phyloP scores from a whole-genome alignment of 2,329 filamentous ascomycete species.

The Calonectria pauciramosa region DNA sequence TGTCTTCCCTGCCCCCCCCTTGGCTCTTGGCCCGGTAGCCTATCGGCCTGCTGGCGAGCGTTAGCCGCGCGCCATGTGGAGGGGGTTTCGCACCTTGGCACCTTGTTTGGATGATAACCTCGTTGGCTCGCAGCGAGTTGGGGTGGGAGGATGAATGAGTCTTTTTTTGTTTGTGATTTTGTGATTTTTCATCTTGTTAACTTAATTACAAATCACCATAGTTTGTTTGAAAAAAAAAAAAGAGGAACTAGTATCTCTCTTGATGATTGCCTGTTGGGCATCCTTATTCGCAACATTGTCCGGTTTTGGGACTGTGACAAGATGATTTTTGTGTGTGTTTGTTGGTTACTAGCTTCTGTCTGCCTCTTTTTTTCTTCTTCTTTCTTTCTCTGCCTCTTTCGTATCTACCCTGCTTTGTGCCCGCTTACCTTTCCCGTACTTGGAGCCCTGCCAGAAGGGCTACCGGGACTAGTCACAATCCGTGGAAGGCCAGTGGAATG shows the following conservation, averaged over 20 bases:
- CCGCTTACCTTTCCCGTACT: background rate
- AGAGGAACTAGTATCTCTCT: background rate
- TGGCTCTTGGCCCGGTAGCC: background rate
- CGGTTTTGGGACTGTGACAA: background rate
- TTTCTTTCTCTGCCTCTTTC: no score
- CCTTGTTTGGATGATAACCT: background rate
- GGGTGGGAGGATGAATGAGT: background rate
- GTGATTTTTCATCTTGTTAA: background rate
- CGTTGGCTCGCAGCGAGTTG: background rate
- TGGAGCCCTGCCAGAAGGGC: background rate
- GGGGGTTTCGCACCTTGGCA: constrained; percentile 6
- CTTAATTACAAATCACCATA: background rate
- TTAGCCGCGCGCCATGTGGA: constrained; percentile 12
- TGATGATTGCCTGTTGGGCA: background rate
- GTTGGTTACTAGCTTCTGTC: background rate
- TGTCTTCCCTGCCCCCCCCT: background rate
- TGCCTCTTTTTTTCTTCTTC: no score
- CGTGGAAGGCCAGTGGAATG: constrained; percentile 1
- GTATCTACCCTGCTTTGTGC: background rate
- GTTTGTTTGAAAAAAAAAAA: background rate
- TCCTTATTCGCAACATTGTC: background rate
- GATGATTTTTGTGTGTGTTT: background rate
- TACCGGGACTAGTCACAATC: background rate
- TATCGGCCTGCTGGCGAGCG: background rate
- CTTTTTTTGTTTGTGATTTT: background rate